Conservation (phyloP, 2,329 filamentous ascomycete genomes). For the Cladosporium sp. region DNA sequence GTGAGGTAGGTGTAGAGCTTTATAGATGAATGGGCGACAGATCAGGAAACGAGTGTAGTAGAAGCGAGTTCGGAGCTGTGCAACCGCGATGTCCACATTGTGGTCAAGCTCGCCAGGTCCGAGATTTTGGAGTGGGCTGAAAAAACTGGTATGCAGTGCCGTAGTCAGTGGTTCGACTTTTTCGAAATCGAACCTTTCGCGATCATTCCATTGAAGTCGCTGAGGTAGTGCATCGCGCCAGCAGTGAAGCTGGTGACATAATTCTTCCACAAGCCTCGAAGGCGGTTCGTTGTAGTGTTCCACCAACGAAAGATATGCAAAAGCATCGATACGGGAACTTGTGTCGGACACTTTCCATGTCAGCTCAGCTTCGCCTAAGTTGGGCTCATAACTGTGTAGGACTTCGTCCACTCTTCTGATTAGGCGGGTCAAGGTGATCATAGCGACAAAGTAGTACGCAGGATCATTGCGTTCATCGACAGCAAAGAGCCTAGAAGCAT, state of each 20-base stretch:
- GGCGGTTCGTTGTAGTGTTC: conserved; percentile 43
- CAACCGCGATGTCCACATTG: conserved; percentile 54
- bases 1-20: conserved; percentile 60
- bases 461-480: too few relatives aligned
- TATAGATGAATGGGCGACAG: conserved; percentile 61
- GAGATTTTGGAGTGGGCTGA: conserved; percentile 41
- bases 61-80: conserved; percentile 59
- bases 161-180: too few relatives aligned
- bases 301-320: conserved; percentile 18
- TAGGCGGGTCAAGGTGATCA: conserved; percentile 57
- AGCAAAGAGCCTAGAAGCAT: conserved; percentile 40
- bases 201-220: conserved; percentile 60
- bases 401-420: conserved; percentile 55
- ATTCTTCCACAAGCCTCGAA: conserved; percentile 51
- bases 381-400: too few relatives aligned
- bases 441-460: conserved; percentile 55
- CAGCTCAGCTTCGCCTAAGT: too few relatives aligned
- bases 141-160: too few relatives aligned
- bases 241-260: conserved; percentile 57
- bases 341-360: too few relatives aligned
- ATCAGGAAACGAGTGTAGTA: conserved; percentile 62
- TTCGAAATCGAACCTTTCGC: conserved; percentile 39
- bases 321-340: conserved; percentile 42
- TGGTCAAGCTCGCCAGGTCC: conserved; percentile 45
- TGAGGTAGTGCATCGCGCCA: conserved; percentile 60